Evolutionary conservation across 805 yeast genomes (phyloP).

Genomic region (Candida yuanshanica): DNA sequence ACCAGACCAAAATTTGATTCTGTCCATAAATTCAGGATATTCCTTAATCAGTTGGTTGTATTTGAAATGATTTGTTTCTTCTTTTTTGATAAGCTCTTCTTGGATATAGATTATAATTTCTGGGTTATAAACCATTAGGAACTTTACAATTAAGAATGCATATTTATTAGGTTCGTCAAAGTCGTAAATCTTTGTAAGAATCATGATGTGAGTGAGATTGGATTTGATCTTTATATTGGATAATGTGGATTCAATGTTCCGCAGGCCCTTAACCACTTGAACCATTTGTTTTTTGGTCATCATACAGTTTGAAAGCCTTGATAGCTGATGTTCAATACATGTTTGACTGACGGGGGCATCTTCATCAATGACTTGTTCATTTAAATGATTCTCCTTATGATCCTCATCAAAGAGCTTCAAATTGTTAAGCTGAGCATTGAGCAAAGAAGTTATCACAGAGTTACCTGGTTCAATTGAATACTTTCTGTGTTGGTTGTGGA

Average conservation of each 20-base stretch:
- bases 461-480: constrained; percentile 2
- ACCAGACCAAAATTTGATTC: constrained; percentile 22
- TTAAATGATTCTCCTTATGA: background rate
- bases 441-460: constrained; percentile 20
- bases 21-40: constrained; percentile 4
- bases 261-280: constrained; percentile 23
- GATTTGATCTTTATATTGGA: constrained; percentile 25
- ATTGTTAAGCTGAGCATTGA: constrained; percentile 24
- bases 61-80: constrained; percentile 2
- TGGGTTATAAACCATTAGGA: constrained; percentile 15
- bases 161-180: constrained; percentile 25
- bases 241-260: constrained; percentile 26
- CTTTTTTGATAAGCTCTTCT: constrained; percentile 9
- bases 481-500: background rate
- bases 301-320: constrained; percentile 15
- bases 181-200: constrained; percentile 27
- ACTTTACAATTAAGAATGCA: constrained; percentile 19
- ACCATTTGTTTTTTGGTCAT: constrained; percentile 24
- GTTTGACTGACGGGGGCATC: constrained; percentile 1
- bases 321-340: constrained; percentile 13
- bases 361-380: background rate
- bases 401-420: constrained; percentile 19
- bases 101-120: constrained; percentile 19
- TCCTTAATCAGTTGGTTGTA: constrained; percentile 7
- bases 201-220: constrained; percentile 21